Evolutionary conservation across 192 early-diverging fungal genomes (phyloP).

Genomic region (Rhizoclosmatium sp.): DNA sequence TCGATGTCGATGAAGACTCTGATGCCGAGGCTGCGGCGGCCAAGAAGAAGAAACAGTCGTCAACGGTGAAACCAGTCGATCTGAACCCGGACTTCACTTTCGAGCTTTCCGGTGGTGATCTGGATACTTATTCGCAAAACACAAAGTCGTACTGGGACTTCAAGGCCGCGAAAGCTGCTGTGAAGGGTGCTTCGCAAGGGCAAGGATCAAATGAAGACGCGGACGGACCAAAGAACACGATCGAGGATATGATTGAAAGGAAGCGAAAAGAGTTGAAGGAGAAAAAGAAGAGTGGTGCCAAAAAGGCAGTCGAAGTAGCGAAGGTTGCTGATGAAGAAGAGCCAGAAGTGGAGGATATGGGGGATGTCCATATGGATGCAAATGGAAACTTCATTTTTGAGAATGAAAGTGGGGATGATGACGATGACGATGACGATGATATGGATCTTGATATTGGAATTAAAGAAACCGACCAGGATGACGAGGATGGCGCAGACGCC

Average conservation of each 20-base stretch:
- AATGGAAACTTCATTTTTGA: conserved; percentile 32
- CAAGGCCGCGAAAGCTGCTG: conserved; percentile 73
- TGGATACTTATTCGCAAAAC: conserved; percentile 17
- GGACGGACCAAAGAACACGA: not conserved
- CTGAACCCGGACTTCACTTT: conserved; percentile 82
- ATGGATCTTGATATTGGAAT: conserved; percentile 28
- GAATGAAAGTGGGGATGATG: conserved; percentile 16
- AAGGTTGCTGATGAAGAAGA: not conserved
- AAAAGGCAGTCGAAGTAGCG: not conserved
- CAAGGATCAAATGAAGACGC: conserved; percentile 47
- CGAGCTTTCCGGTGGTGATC: conserved; percentile 73
- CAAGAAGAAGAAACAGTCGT: conserved; percentile 49
- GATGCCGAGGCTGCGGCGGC: conserved; percentile 10
- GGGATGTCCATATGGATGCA: conserved; percentile 26
- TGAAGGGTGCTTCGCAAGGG: conserved; percentile 43
- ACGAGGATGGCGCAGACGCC: conserved; percentile 42
- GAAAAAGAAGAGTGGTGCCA: conserved; percentile 18
- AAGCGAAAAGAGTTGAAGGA: conserved; percentile 32
- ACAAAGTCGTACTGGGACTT: conserved; percentile 80
- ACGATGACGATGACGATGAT: conserved; percentile 38
- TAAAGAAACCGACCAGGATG: conserved; percentile 26
- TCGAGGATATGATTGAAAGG: conserved; percentile 45
- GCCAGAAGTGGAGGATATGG: conserved; percentile 29
- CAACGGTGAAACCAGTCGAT: conserved; percentile 49
- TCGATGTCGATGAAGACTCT: not conserved